Evolutionary conservation across 306 rosid genomes (phyloP).

Genomic region (Hippophae tibetana): DNA sequence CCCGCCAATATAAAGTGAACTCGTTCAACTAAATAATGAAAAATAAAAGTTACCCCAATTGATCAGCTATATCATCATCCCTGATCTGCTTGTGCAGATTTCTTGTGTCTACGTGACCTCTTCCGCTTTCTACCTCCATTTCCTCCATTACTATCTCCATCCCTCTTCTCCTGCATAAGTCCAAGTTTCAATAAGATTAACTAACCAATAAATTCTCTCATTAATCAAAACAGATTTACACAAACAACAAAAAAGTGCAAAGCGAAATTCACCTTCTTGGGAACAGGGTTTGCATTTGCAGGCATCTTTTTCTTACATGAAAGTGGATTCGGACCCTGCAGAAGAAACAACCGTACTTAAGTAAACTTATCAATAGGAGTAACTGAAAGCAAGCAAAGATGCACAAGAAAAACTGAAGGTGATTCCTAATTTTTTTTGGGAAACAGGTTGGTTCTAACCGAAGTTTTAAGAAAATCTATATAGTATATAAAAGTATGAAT

Average conservation of each 20-base stretch:
- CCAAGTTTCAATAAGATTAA: background rate
- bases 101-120: slow-evolving; percentile 21
- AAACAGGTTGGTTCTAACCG: too few species aligned
- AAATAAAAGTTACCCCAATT: too few species aligned
- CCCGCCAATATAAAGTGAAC: too few species aligned
- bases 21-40: too few species aligned
- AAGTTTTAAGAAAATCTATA: too few species aligned
- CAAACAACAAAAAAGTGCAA: background rate
- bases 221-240: background rate
- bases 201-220: background rate
- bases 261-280: slow-evolving; percentile 37
- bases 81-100: background rate
- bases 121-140: slow-evolving; percentile 24
- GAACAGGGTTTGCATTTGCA: slow-evolving; percentile 26
- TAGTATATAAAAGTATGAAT: too few species aligned
- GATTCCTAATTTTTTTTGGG: too few species aligned
- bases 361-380: background rate
- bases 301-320: slow-evolving; percentile 62
- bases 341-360: slow-evolving; percentile 10
- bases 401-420: too few species aligned
- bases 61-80: too few species aligned
- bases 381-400: too few species aligned
- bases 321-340: slow-evolving; percentile 89
- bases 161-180: slow-evolving; percentile 21
- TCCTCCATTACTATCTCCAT: slow-evolving; percentile 11